These are phyloP conservation scores for Elaeis oleifera DNA, from an alignment of 202 grass and related monocot genomes.

Conservation along the genomic window DNA sequence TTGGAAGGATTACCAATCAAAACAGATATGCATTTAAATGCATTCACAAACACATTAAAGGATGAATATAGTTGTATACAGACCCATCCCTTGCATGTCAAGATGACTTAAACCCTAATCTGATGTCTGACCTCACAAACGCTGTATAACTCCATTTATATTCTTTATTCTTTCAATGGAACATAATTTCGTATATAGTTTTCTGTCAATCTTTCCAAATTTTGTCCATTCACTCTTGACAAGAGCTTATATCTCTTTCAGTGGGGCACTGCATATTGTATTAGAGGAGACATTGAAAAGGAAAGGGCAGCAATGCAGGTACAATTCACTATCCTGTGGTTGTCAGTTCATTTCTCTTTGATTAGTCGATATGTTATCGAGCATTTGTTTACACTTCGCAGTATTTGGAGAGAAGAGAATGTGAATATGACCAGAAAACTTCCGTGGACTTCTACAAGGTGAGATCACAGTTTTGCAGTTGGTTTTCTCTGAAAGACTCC, in stretches of 20 bases:
- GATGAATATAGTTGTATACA: too few relatives aligned
- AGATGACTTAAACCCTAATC: too few relatives aligned
- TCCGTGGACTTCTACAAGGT: slow-evolving; percentile 92
- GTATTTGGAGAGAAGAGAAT: slow-evolving; percentile 92
- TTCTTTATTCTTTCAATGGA: background rate
- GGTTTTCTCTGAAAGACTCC: background rate
- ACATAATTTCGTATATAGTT: background rate
- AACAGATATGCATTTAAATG: too few relatives aligned
- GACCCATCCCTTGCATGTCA: too few relatives aligned
- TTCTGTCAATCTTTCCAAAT: background rate
- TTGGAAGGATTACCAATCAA: too few relatives aligned
- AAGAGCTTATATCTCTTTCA: slow-evolving; percentile 28
- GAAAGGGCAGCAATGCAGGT: slow-evolving; percentile 72
- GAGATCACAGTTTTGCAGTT: background rate
- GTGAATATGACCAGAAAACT: slow-evolving; percentile 86
- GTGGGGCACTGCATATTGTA: slow-evolving; percentile 94
- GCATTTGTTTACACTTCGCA: slow-evolving; percentile 26
- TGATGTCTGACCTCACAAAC: too few relatives aligned
- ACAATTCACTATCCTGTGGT: slow-evolving; percentile 4
- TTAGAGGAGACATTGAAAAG: slow-evolving; percentile 55
- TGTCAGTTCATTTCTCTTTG: background rate
- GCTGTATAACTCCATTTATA: too few relatives aligned
- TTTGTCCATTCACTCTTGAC: background rate
- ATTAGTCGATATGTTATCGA: too few relatives aligned
- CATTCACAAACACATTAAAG: too few relatives aligned